Conservation (phyloP, 345 rosid species). For the Corchorus olitorius region DNA sequence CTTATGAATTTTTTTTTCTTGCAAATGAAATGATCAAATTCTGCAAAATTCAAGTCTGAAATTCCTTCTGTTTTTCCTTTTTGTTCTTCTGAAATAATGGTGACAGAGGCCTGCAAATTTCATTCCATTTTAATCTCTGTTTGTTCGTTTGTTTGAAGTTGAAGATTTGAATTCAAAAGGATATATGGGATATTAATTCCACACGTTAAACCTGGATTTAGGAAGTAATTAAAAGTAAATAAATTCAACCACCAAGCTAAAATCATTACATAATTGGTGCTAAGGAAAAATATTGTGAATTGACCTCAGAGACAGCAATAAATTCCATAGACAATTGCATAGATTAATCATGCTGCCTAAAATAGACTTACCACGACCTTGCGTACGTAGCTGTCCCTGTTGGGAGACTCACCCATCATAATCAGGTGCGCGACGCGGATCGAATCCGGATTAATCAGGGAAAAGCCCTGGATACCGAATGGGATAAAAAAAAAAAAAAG, state of each 20-base stretch:
- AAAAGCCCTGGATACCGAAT: too few species aligned
- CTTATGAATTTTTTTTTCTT: too few species aligned
- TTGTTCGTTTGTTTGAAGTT: neutral
- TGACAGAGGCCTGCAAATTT: neutral
- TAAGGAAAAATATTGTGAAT: neutral
- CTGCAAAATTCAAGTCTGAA: too few species aligned
- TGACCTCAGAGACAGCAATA: neutral
- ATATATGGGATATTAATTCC: neutral
- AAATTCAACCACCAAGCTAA: neutral
- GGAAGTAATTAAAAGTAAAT: neutral
- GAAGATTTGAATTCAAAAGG: neutral
- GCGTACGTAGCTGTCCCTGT: too few species aligned
- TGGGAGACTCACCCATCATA: too few species aligned
- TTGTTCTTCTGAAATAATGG: neutral
- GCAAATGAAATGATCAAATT: neutral
- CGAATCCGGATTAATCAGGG: too few species aligned
- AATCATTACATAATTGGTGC: neutral
- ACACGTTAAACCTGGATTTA: neutral
- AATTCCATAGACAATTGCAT: neutral
- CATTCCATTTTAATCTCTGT: neutral
- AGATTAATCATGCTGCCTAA: neutral
- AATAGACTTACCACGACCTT: neutral
- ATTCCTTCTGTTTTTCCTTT: too few species aligned
- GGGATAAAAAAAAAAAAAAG: too few species aligned
- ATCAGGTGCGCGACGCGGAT: too few species aligned